Base-by-base conservation (phyloP, 768 basidiomycete genomes). In the Boletus edulis region DNA sequence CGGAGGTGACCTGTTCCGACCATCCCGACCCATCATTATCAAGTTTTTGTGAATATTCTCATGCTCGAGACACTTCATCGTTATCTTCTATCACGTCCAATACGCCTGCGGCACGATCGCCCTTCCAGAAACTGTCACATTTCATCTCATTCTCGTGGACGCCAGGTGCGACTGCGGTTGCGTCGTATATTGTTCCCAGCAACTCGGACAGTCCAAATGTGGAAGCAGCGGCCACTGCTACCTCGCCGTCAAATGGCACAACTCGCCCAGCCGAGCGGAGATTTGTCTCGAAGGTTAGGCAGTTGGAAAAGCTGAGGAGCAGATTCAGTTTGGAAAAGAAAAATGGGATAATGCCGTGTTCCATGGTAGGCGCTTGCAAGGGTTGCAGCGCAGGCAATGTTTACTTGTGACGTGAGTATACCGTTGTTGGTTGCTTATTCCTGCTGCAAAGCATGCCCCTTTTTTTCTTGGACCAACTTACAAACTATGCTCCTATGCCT, bases 251-350 rank as follows among this genome's bases (percentile, higher is more conserved):
- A 34, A 43, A 45, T 43, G 39, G 35, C 55, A 45, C 56, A 40
- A 60, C 42, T 46, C 40, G 40, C 60, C 44, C 55, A 45, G 57
- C 51, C 44, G 58, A 63, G 62, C 72, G 57, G 70, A 72, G 53
- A 54, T 88, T 76, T 64, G 84, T 88, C 45, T 77, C 84, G 27
- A 85, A 80, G 66, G 79, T 85, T 62, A 79, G 75, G 59, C 90
- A 92, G 68, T 68, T 91, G 61, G 80, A 81, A 66, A 83, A 80
- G 70, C 71, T 91, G 62, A 78, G 76, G 66, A 63, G 68, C 32
- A 81, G 84, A 59, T 71, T 91, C 66, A 75, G 79, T 61, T 65
- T 71, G 34, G 75, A 78, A 54, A 57, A 46, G 54, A 54, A 56
- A 20, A 49, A 48, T 13, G 67, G 60, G 43, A 59, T 42, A 15